These are phyloP conservation scores for Iberis pinnata DNA, from an alignment of 345 rosid species.

Conservation along the genomic window DNA sequence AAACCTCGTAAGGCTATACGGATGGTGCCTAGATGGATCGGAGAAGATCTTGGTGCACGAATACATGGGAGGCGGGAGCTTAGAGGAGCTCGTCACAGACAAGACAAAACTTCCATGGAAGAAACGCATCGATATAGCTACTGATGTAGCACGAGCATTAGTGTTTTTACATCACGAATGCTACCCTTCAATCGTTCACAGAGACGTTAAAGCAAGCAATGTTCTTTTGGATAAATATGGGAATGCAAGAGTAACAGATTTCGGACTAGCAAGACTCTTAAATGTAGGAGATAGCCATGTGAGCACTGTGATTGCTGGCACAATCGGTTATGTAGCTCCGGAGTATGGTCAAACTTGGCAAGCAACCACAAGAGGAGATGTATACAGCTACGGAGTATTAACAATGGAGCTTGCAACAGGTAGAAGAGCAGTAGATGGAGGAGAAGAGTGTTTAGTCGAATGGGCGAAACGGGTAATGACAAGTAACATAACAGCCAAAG, in stretches of 20 bases:
- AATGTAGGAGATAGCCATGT: slow-evolving; percentile 74
- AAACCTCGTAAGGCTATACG: slow-evolving; percentile 77
- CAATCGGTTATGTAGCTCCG: slow-evolving; percentile 88
- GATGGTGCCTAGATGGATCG: slow-evolving; percentile 77
- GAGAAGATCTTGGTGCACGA: slow-evolving; percentile 78
- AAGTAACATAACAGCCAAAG: slow-evolving; percentile 22
- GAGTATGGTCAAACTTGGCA: slow-evolving; percentile 94
- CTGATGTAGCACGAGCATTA: slow-evolving; percentile 63
- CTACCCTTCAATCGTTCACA: slow-evolving; percentile 75
- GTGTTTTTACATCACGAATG: slow-evolving; percentile 90
- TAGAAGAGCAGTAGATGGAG: slow-evolving; percentile 83
- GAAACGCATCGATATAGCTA: slow-evolving; percentile 52
- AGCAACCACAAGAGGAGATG: slow-evolving; percentile 91
- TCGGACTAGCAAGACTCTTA: slow-evolving; percentile 78
- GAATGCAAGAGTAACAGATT: slow-evolving; percentile 75
- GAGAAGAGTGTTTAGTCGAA: slow-evolving; percentile 86
- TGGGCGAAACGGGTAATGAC: slow-evolving; percentile 71
- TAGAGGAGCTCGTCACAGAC: slow-evolving; percentile 73
- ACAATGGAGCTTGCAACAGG: slow-evolving; percentile 85
- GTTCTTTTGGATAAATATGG: slow-evolving; percentile 67
- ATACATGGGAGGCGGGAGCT: slow-evolving; percentile 83
- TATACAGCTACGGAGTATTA: slow-evolving; percentile 81
- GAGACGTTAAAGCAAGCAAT: slow-evolving; percentile 94
- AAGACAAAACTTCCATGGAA: slow-evolving; percentile 53
- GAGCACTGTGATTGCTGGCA: slow-evolving; percentile 87